A percentile compares a stretch with the other conserved stretches of the same genome.
Evolutionary conservation across 495 filamentous ascomycete species (phyloP).

Genomic region (Penicillium canescens): DNA sequence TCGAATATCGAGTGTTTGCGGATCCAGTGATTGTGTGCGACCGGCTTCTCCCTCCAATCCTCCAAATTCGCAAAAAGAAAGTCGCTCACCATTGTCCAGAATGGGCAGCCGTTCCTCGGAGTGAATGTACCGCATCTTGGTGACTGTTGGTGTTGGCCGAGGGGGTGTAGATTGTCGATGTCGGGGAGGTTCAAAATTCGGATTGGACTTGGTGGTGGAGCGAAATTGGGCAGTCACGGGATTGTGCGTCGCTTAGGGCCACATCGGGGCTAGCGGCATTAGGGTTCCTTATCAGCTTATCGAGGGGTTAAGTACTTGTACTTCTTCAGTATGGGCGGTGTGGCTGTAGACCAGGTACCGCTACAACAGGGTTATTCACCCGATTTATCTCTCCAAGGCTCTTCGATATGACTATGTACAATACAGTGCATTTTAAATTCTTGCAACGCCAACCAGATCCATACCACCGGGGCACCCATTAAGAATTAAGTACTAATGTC

Average conservation of each 20-base stretch:
- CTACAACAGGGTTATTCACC: no score
- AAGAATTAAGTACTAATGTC: slow-evolving; percentile 1
- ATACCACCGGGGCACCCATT: neutral
- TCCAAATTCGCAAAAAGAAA: slow-evolving; percentile 18
- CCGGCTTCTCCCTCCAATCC: slow-evolving; percentile 10
- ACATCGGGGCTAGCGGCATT: slow-evolving; percentile 37
- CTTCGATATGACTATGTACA: slow-evolving; percentile 6
- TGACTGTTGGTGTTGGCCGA: slow-evolving; percentile 49
- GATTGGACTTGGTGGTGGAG: slow-evolving; percentile 46
- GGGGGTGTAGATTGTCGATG: slow-evolving; percentile 48
- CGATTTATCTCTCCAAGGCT: neutral
- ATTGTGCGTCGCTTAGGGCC: slow-evolving; percentile 53
- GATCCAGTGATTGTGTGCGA: slow-evolving; percentile 7
- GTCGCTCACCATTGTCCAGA: slow-evolving; percentile 88
- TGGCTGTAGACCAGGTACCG: no score
- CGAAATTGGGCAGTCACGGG: slow-evolving; percentile 44
- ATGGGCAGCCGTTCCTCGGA: slow-evolving; percentile 90
- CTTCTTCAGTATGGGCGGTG: neutral
- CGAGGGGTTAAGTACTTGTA: slow-evolving; percentile 9
- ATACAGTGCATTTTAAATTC: neutral
- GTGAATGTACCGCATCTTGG: slow-evolving; percentile 98
- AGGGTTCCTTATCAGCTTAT: slow-evolving; percentile 38
- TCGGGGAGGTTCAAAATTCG: slow-evolving; percentile 50
- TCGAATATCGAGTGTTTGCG: neutral
- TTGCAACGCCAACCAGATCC: neutral